Base-by-base conservation (phyloP, 1,139 yeast species). In the Blastobotrys aristatus region DNA sequence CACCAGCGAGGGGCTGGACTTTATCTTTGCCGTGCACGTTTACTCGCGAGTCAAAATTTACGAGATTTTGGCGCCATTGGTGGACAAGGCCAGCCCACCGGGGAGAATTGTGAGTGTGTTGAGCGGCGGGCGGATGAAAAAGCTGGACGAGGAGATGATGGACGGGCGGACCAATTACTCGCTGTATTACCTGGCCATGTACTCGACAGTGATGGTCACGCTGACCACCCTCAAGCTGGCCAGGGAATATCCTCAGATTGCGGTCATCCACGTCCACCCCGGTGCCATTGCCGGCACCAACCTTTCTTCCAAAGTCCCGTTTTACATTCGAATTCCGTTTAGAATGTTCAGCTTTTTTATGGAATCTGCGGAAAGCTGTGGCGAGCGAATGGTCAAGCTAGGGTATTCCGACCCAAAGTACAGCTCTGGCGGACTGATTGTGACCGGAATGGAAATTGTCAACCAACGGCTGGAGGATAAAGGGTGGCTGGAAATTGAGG, bases 1-100 rank as follows among this genome's bases (percentile, higher is more conserved):
- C 44, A 59, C 63, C 5, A 31, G 44, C 1, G 68, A 64, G 49
- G 68, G 67, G 1, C 27, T 58, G 4, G 66, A 62, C 29, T 30
- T 37, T 29, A 58, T 57, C 42, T 41, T 61, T 52, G 54, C 62
- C 7, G 44, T 60, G 8, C 53, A 55, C 33, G 63, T 61, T 49
- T 62, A 64, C 46, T 53, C 59, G 2, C 55, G 68, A 22, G 57
- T 61, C 66, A 47, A 56, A 20, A 47, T 59, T 16, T 53, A 54
- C 8, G 44, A 48, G 2, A 52, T 51, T 20, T 50, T 64, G 41
- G 18, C 57, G 22, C 60, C 64, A 10, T 50, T 62, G 39, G 44
- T 64, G 14, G 46, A 51, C 18, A 47, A 48, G 13, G 63, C 66
- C n/a, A 54, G 51, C 14, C 63, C 59, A 41, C 56, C 58, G 31